Percentiles rank a stretch among this genome's conserved stretches.
These are phyloP conservation scores for Isoetes engelmannii DNA, from an alignment of 83 land plant species.

Conservation along the genomic window DNA sequence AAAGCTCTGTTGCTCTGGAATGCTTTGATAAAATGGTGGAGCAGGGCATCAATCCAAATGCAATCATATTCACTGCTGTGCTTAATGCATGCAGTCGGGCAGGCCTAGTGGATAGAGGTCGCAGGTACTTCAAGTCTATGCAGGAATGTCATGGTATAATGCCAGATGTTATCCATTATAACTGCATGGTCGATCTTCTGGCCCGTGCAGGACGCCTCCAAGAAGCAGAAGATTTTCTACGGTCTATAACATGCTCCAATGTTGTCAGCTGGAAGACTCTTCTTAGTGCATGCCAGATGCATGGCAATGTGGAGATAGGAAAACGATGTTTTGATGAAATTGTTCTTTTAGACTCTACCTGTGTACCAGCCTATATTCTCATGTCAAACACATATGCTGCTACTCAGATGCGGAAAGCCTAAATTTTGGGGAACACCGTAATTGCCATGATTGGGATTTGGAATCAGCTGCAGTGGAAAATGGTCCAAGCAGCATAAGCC, in stretches of 20 bases:
- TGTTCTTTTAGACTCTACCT: neutral
- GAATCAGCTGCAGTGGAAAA: too few species aligned
- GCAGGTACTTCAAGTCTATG: slow-evolving; percentile 5
- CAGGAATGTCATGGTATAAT: neutral
- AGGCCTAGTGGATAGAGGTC: neutral
- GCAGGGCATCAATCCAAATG: slow-evolving; percentile 1
- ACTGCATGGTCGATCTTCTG: slow-evolving; percentile 9
- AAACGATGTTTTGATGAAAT: neutral
- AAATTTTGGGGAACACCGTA: too few species aligned
- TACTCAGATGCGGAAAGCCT: too few species aligned
- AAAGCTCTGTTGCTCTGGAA: neutral
- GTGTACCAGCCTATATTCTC: neutral
- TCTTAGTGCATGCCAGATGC: slow-evolving; percentile 3
- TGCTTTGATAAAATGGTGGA: neutral
- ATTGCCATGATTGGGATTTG: too few species aligned
- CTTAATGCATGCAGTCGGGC: neutral
- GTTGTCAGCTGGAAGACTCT: slow-evolving; percentile 1
- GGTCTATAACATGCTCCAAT: neutral
- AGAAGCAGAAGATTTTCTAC: neutral
- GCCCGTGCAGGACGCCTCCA: slow-evolving; percentile 1
- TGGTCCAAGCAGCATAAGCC: too few species aligned
- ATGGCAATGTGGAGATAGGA: slow-evolving; percentile 3
- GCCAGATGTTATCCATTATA: slow-evolving; percentile 4
- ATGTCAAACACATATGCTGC: slow-evolving; percentile 9
- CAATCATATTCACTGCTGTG: neutral